Conservation (phyloP, 2,329 filamentous ascomycete species). For the Colletotrichum brevisporum region DNA sequence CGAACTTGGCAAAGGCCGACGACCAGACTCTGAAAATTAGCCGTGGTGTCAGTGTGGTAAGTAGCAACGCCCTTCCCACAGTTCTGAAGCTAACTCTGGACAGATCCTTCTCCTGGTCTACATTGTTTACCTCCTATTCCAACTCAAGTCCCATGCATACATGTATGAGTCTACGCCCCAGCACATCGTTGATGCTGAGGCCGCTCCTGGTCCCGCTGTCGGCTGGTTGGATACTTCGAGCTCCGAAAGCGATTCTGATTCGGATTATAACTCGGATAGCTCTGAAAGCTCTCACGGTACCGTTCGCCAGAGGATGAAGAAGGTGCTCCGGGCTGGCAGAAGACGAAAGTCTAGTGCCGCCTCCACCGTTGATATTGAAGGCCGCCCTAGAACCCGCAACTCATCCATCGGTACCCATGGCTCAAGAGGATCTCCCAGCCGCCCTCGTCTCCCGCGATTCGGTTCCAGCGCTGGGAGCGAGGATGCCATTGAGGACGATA, state of each 20-base stretch:
- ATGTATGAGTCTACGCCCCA: conserved; percentile 94
- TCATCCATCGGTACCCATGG: conserved; percentile 58
- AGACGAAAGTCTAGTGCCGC: conserved; percentile 83
- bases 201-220: conserved; percentile 85
- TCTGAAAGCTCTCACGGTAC: conserved; percentile 70
- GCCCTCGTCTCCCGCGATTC: conserved; percentile 53
- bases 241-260: conserved; percentile 69
- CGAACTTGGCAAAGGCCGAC: conserved; percentile 73
- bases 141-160: conserved; percentile 92
- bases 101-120: conserved; percentile 86
- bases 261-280: conserved; percentile 78
- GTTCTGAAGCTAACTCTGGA: conserved; percentile 12
- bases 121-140: conserved; percentile 86
- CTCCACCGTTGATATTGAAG: conserved; percentile 70
- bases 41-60: conserved; percentile 87
- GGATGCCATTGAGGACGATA: conserved; percentile 62
- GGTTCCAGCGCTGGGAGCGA: conserved; percentile 57
- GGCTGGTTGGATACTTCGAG: conserved; percentile 84
- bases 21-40: conserved; percentile 84
- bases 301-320: conserved; percentile 81
- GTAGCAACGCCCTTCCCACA: conserved; percentile 47
- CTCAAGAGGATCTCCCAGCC: conserved; percentile 56
- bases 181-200: conserved; percentile 92
- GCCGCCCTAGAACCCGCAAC: conserved; percentile 51
- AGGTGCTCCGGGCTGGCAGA: conserved; percentile 78